phyloP scores from a whole-genome alignment of 768 basidiomycete species.

The Pisolithus orientalis region DNA sequence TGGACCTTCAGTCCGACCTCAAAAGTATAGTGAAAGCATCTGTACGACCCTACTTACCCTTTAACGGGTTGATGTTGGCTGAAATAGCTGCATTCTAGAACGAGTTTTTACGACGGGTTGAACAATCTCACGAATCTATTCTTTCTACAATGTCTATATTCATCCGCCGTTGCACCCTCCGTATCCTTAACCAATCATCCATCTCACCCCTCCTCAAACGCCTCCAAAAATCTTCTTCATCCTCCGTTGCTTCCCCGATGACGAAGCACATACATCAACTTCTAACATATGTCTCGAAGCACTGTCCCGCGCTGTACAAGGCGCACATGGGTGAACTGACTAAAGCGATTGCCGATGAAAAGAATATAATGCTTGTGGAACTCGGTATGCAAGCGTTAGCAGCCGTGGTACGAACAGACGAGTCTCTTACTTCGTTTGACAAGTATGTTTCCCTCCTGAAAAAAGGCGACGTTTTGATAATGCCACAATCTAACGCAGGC shows the following conservation, averaged over 20 bases:
- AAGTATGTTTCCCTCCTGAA: slow-evolving; percentile 43
- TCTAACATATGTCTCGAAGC: slow-evolving; percentile 62
- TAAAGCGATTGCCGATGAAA: slow-evolving; percentile 65
- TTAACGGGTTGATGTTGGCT: not conserved
- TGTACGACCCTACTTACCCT: slow-evolving; percentile 33
- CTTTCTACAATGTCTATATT: slow-evolving; percentile 64
- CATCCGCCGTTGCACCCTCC: slow-evolving; percentile 63
- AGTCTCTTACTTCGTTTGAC: slow-evolving; percentile 51
- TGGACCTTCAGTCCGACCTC: slow-evolving; percentile 81
- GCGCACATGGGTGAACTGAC: slow-evolving; percentile 70
- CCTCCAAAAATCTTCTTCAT: slow-evolving; percentile 42
- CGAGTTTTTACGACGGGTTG: slow-evolving; percentile 74
- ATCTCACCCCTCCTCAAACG: slow-evolving; percentile 76
- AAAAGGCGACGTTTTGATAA: not conserved
- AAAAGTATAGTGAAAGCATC: slow-evolving; percentile 73
- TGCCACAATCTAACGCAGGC: slow-evolving; percentile 33
- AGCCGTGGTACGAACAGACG: slow-evolving; percentile 54
- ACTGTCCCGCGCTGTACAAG: slow-evolving; percentile 66
- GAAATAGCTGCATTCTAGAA: slow-evolving; percentile 33
- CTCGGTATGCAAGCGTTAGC: slow-evolving; percentile 73
- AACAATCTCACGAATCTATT: slow-evolving; percentile 57
- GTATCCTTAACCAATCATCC: slow-evolving; percentile 79
- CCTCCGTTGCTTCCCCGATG: slow-evolving; percentile 22
- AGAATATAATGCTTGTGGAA: slow-evolving; percentile 49
- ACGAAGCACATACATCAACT: slow-evolving; percentile 44